Percentiles rank a stretch among this genome's conserved stretches.
Evolutionary conservation across 2,329 filamentous ascomycete genomes (phyloP).

Genomic region (Fusarium pininemorale): DNA sequence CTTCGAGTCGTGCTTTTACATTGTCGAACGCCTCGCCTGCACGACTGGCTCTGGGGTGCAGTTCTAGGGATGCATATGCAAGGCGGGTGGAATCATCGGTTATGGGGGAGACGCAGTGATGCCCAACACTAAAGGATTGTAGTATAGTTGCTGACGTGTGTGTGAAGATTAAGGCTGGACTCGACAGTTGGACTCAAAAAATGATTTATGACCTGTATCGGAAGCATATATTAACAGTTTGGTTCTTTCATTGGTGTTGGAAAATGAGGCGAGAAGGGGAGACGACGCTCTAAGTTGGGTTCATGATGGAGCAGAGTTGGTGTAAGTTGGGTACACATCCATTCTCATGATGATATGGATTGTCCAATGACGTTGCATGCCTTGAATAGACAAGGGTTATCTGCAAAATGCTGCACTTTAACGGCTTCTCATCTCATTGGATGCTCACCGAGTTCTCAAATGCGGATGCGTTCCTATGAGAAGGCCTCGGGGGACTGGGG

Average conservation of each 20-base stretch:
- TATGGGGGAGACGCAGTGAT: conserved; percentile 37
- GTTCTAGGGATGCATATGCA: conserved; percentile 15
- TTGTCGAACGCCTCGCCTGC: conserved; percentile 24
- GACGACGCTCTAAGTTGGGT: background rate
- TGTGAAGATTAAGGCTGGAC: conserved; percentile 3
- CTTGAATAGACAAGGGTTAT: conserved; percentile 7
- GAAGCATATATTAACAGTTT: background rate
- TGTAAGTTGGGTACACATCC: conserved; percentile 23
- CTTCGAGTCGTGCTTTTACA: conserved; percentile 4
- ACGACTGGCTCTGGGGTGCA: conserved; percentile 34
- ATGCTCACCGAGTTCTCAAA: background rate
- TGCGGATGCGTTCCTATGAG: conserved; percentile 6
- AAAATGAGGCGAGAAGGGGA: conserved; percentile 6
- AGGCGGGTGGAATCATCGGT: conserved; percentile 12
- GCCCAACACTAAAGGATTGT: conserved; percentile 33
- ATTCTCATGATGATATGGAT: background rate
- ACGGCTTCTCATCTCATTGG: conserved; percentile 18
- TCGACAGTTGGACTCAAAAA: background rate
- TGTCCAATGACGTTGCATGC: conserved; percentile 16
- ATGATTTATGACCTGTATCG: conserved; percentile 1
- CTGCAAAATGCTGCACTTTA: conserved; percentile 2
- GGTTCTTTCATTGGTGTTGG: background rate
- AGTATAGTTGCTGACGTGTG: conserved; percentile 27
- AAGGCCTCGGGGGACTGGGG: background rate
- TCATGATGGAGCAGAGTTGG: conserved; percentile 1